A percentile compares a stretch with the other conserved stretches of the same genome.
Conservation (phyloP, 345 rosid species). For the Citrus unshiu region DNA sequence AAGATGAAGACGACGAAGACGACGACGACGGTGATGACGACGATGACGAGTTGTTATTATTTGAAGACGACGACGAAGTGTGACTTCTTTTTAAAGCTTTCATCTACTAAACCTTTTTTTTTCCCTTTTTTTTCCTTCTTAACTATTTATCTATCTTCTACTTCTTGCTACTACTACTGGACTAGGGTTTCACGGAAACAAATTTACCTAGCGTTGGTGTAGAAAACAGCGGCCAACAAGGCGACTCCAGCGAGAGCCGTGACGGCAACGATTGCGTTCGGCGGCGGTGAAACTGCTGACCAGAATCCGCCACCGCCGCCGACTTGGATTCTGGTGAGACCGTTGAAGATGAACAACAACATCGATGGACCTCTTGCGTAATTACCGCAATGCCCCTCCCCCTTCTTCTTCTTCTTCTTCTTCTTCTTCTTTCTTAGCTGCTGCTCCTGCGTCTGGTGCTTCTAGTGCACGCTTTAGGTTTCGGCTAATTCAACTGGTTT, state of each 20-base stretch:
- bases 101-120: conserved; percentile 42
- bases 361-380: neutral
- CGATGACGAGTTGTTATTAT: conserved; percentile 14
- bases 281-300: conserved; percentile 24
- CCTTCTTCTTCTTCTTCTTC: neutral
- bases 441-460: neutral
- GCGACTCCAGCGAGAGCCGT: conserved; percentile 47
- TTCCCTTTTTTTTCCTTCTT: neutral
- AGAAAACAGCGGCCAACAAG: conserved; percentile 38
- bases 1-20: conserved; percentile 44
- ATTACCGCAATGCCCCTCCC: conserved; percentile 6
- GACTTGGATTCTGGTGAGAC: conserved; percentile 26
- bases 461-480: neutral
- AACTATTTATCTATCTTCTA: neutral
- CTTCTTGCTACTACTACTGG: neutral
- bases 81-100: conserved; percentile 81
- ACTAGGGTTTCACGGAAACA: conserved; percentile 11
- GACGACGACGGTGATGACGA: conserved; percentile 60
- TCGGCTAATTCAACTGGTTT: too few species aligned
- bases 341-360: neutral
- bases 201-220: conserved; percentile 39
- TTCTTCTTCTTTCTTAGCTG: neutral
- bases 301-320: conserved; percentile 47
- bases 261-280: conserved; percentile 26
- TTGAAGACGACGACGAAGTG: conserved; percentile 60